Base-by-base conservation (phyloP, 805 yeast genomes). In the Candida schatavii region DNA sequence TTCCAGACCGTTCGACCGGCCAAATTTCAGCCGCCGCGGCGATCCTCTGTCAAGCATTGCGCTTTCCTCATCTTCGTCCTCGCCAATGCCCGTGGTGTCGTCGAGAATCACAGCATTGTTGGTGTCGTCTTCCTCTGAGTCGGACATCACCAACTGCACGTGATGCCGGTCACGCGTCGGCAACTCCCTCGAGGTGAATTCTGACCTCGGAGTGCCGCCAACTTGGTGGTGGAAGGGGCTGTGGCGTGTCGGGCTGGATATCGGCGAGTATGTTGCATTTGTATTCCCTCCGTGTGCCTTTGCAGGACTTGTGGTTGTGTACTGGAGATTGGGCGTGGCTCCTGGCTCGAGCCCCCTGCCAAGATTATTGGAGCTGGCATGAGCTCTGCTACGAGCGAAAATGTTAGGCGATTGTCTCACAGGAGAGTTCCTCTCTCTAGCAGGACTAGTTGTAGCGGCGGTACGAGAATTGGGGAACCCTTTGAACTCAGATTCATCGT, bases 141-240 rank as follows among this genome's bases (percentile, higher is more conserved):
- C 39, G 22, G 70, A 66, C 37, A 81, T 71, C 11, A 75, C 61
- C 3, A 81, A 66, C 4, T 81, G 71, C 3, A 70, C 69, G 30
- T 73, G 75, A 9, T 51, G 57, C 30, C 65, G 68, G 32, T 72
- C 72, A 56, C 89, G 76, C 42, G 70, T 75, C 26, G 95, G 93
- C 0, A 95, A 82, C 58, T 86, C 90, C 49, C 78, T 63, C 41
- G 78, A 66, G 2, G 93, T 83, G 52, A 75, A 83, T 39, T 74
- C 77, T 32, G 87, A 81, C 61, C 95, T 72, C 7, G 85, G 78
- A 5, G 86, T 78, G 9, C 29, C 27, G 25, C 15, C 17, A 23
- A 23, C 11, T n/a, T n/a, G n/a, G n/a, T n/a, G n/a, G 27, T 23
- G 27, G 27, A 23, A 23, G 10, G 27, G 27, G 11, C 27, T 23